phyloP scores from a whole-genome alignment of 2,329 filamentous ascomycete species.

The Teratosphaeria nubilosa region DNA sequence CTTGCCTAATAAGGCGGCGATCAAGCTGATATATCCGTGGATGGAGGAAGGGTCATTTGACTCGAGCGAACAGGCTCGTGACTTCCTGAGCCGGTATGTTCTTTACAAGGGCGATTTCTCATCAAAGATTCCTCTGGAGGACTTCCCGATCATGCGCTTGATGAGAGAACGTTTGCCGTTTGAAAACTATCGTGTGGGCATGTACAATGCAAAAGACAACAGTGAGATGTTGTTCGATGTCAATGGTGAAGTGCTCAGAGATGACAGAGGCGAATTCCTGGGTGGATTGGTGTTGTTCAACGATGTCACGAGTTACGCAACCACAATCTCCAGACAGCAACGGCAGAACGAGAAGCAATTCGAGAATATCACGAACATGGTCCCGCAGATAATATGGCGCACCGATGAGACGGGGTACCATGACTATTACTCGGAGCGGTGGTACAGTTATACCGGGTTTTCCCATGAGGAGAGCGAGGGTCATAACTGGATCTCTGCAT shows the following conservation, averaged over 20 bases:
- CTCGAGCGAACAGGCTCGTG: constrained; percentile 28
- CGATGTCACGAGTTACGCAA: constrained; percentile 60
- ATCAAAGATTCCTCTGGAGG: constrained; percentile 43
- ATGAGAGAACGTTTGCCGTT: constrained; percentile 53
- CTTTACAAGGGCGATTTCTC: constrained; percentile 60
- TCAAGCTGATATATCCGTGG: constrained; percentile 29
- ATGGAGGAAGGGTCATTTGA: constrained; percentile 26
- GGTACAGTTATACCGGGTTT: constrained; percentile 69
- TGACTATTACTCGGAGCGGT: constrained; percentile 69
- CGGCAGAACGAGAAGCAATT: constrained; percentile 65
- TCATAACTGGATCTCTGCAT: constrained; percentile 50
- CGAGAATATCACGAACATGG: constrained; percentile 61
- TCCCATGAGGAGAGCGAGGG: constrained; percentile 53
- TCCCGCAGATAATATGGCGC: constrained; percentile 54
- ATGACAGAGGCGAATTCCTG: constrained; percentile 59
- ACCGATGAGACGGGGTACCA: constrained; percentile 53
- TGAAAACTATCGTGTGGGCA: constrained; percentile 50
- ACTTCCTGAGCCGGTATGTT: constrained; percentile 51
- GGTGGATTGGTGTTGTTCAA: constrained; percentile 63
- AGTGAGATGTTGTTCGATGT: constrained; percentile 53
- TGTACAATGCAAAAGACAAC: constrained; percentile 46
- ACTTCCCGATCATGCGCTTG: constrained; percentile 58
- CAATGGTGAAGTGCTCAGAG: constrained; percentile 56
- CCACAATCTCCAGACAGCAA: constrained; percentile 59
- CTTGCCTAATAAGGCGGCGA: constrained; percentile 59